A percentile compares a stretch with the other conserved stretches of the same genome.
phyloP scores from a whole-genome alignment of 202 grass and related monocot genomes.

The Eragrostis tef region DNA sequence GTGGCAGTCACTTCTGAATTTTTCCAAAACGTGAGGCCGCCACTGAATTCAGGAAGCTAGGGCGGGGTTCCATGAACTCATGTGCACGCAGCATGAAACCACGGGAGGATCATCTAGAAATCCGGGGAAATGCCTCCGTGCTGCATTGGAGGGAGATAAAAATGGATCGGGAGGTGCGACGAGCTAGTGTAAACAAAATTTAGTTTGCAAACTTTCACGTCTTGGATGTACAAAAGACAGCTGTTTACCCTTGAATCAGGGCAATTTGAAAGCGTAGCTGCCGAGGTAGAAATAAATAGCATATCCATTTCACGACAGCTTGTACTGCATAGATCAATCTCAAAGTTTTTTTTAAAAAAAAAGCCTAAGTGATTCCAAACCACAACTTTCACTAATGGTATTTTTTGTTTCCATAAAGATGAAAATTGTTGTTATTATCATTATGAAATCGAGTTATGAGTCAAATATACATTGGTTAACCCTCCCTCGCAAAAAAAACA shows the following conservation, averaged over 20 bases:
- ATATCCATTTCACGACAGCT: background rate
- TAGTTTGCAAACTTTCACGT: background rate
- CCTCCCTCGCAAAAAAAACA: no score
- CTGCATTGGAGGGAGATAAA: background rate
- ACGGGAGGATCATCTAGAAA: background rate
- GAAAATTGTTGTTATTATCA: no score
- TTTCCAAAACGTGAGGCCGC: background rate
- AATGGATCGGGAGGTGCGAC: background rate
- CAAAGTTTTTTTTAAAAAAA: background rate
- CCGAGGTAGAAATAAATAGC: background rate
- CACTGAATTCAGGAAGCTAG: background rate
- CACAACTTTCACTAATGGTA: background rate
- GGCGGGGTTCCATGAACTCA: background rate
- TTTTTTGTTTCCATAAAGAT: no score
- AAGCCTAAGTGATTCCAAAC: background rate
- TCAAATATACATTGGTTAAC: no score
- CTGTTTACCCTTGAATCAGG: background rate
- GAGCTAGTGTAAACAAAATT: background rate
- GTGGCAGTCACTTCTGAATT: background rate
- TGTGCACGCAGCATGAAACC: background rate
- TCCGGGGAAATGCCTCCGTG: background rate
- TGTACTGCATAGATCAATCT: constrained; percentile 1
- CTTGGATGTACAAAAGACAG: background rate
- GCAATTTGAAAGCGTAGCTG: background rate
- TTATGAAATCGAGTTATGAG: no score